phyloP scores from a whole-genome alignment of 2,329 filamentous ascomycete species.

The Tympanopsis confertula region DNA sequence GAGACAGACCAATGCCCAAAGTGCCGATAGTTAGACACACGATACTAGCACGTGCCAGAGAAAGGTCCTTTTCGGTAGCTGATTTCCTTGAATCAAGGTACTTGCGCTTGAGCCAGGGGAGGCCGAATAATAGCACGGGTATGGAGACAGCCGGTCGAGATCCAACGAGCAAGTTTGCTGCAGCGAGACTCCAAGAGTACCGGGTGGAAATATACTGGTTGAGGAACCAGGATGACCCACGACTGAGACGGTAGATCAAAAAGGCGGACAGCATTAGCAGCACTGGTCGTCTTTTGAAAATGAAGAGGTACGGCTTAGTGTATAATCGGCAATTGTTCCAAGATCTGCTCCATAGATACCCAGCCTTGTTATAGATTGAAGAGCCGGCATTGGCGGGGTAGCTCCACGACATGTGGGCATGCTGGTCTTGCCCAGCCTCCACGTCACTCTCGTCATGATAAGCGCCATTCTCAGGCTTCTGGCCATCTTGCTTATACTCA shows the following conservation, averaged over 20 bases:
- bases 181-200: constrained; percentile 32
- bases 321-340: constrained; percentile 12
- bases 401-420: background rate
- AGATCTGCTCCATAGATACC: constrained; percentile 7
- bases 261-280: constrained; percentile 30
- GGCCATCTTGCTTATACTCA: constrained; percentile 4
- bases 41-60: constrained; percentile 29
- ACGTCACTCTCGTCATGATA: constrained; percentile 6
- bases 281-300: constrained; percentile 23
- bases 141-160: constrained; percentile 33
- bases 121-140: constrained; percentile 28
- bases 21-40: constrained; percentile 28
- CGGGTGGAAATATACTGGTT: constrained; percentile 39
- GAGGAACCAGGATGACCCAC: constrained; percentile 30
- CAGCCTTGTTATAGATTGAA: background rate
- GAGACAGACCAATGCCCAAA: constrained; percentile 30
- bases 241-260: constrained; percentile 31
- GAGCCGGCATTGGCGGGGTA: background rate
- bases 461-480: constrained; percentile 3
- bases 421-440: constrained; percentile 1
- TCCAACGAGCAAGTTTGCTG: constrained; percentile 27
- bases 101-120: constrained; percentile 25
- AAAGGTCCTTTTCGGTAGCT: constrained; percentile 26
- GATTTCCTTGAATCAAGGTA: constrained; percentile 12
- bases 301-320: constrained; percentile 22